Base-by-base conservation (phyloP, 495 filamentous ascomycete species). In the Hyaloscypha hepaticicola region DNA sequence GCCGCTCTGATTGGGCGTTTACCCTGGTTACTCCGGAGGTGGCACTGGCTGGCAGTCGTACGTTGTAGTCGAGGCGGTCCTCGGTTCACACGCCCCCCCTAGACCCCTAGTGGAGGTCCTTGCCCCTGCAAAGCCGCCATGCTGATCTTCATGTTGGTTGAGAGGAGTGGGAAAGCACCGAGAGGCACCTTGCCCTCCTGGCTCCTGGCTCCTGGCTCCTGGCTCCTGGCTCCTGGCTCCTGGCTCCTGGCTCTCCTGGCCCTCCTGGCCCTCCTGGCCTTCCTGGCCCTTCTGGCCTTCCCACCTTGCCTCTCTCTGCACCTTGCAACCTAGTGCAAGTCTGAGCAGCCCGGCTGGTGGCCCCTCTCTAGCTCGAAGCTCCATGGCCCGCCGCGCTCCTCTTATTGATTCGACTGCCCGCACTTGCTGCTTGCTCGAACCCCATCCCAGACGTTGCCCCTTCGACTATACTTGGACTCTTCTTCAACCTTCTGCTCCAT, bases 361-460 rank as follows among this genome's bases (percentile, higher is more conserved):
- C 60, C 57, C 56, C 58, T 61, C 34, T 41, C 61, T 61, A 68
- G 66, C 27, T 64, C 53, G 31, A n/a, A 57, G 38, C 38, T 45
- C 22, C 28, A 22, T 57, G 26, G 53, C 53, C n/a, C 50, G 50
- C 50, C 26, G 50, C 50, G 50, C 41, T 62, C 65, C 59, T 65
- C 65, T 61, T 70, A 65, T 65, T 56, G 57, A 55, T 57, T 65
- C 33, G 24, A 55, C 33, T 58, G 61, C 68, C 68, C 65, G 59
- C 68, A 34, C 48, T 27, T 62, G 21, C 60, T 26, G 27, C 45
- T n/a, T 45, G 38, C 38, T 45, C 6, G 50, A 55, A 64, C 31
- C 60, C 65, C 22, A 21, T 55, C 64, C 55, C 60, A 64, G 66
- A 63, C 66, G 45, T 64, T 60, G 38, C 29, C 48, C 61, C 60